Conservation (phyloP, 192 early-diverging fungal species). For the Linnemannia schmuckeri region DNA sequence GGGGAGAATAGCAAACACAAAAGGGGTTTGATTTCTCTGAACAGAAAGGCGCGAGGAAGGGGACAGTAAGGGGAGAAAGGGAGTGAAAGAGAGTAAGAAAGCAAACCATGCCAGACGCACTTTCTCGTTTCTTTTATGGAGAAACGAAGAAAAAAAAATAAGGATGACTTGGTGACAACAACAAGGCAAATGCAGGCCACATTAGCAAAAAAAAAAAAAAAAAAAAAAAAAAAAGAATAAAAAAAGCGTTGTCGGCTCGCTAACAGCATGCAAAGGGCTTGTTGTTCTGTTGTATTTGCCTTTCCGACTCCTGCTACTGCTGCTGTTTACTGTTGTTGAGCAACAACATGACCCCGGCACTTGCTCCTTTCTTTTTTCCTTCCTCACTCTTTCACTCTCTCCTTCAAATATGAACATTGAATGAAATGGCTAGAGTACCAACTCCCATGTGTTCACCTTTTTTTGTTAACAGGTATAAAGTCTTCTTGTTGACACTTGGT, state of each 20-base stretch:
- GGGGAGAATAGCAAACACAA: not conserved
- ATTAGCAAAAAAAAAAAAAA: not conserved
- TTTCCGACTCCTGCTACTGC: not conserved
- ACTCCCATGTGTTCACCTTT: not conserved
- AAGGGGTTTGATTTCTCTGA: not conserved
- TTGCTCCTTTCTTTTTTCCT: not conserved
- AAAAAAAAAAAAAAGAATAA: not conserved
- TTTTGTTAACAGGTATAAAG: conserved; percentile 5
- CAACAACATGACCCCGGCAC: not conserved
- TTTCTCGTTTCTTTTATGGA: not conserved
- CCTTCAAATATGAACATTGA: not conserved
- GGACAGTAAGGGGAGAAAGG: not conserved
- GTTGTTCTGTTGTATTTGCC: not conserved
- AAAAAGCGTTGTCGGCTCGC: not conserved
- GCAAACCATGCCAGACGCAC: not conserved
- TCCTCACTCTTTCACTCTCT: not conserved
- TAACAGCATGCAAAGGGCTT: not conserved
- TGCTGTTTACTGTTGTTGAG: not conserved
- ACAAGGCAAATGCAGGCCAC: not conserved
- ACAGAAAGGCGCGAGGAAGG: not conserved
- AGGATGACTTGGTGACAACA: not conserved
- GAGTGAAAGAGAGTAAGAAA: not conserved
- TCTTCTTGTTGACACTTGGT: conserved; percentile 17
- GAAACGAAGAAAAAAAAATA: not conserved
- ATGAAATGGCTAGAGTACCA: not conserved